A percentile compares a stretch with the other conserved stretches of the same genome.
Evolutionary conservation across 2,329 filamentous ascomycete species (phyloP).

Genomic region (Diaporthe sp.): DNA sequence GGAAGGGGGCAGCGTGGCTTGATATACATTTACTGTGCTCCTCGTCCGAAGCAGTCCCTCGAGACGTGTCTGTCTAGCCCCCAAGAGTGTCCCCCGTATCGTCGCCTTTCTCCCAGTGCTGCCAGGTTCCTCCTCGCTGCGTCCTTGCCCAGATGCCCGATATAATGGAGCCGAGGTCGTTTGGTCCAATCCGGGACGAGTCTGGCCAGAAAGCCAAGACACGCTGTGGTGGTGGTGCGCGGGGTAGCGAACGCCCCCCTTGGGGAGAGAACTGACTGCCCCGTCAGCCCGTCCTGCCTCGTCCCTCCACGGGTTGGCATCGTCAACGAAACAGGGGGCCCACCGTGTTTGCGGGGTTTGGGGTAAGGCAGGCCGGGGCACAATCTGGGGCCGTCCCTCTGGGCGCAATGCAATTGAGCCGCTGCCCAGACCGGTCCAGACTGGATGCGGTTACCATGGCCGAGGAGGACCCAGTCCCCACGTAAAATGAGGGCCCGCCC

Average conservation of each 20-base stretch:
- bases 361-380: conserved; percentile 6
- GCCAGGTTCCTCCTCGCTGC: conserved; percentile 21
- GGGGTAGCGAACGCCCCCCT: conserved; percentile 11
- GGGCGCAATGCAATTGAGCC: conserved; percentile 20
- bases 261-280: background rate
- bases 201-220: conserved; percentile 4
- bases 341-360: conserved; percentile 23
- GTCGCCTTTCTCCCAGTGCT: background rate
- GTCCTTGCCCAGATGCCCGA: conserved; percentile 22
- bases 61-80: background rate
- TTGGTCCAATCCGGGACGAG: conserved; percentile 22
- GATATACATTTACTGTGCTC: background rate
- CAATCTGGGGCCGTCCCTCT: conserved; percentile 16
- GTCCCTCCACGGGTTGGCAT: background rate
- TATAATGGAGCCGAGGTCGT: conserved; percentile 24
- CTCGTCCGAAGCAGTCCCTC: background rate
- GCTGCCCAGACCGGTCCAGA: conserved; percentile 22
- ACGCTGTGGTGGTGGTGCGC: conserved; percentile 3
- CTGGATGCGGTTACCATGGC: conserved; percentile 8
- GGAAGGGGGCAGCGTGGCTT: background rate
- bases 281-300: background rate
- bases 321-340: background rate
- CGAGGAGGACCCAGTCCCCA: background rate
- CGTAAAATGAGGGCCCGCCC: conserved; percentile 2
- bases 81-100: background rate